These are phyloP conservation scores for Auriscalpium microsporum DNA, from an alignment of 768 basidiomycete species.

Conservation along the genomic window DNA sequence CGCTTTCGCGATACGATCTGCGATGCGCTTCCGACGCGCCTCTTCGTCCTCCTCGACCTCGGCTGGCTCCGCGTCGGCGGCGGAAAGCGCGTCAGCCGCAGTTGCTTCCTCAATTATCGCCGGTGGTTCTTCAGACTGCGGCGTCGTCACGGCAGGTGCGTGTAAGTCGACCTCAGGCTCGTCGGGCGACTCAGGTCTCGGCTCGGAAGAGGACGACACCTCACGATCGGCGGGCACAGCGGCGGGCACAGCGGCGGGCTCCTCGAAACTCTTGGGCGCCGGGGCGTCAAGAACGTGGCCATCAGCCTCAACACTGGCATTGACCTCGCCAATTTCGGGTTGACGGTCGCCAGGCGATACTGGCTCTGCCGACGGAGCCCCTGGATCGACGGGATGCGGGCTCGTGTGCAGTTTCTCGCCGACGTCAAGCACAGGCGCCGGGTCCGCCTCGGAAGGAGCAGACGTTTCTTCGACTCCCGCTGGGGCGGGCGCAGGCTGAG, in stretches of 20 bases:
- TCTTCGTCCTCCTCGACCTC: slow-evolving; percentile 44
- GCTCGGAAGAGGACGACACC: slow-evolving; percentile 1
- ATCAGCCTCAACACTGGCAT: not conserved
- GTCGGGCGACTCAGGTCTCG: slow-evolving; percentile 1
- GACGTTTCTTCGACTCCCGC: too few relatives aligned
- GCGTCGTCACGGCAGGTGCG: not conserved
- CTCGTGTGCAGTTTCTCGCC: not conserved
- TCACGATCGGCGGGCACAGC: not conserved
- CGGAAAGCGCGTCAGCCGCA: not conserved
- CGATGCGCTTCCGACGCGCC: slow-evolving; percentile 46
- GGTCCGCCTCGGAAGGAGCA: not conserved
- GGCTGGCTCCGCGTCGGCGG: slow-evolving; percentile 2
- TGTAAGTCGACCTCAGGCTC: not conserved
- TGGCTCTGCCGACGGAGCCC: not conserved
- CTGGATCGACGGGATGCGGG: not conserved
- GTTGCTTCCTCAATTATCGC: not conserved
- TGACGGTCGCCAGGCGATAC: not conserved
- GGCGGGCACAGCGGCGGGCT: slow-evolving; percentile 1
- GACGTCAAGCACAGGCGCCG: not conserved
- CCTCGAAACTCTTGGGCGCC: not conserved
- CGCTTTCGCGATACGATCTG: slow-evolving; percentile 52
- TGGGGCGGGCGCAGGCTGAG: not conserved
- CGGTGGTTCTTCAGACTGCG: not conserved
- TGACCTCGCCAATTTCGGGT: not conserved
- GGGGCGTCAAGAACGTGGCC: not conserved